Base-by-base conservation (phyloP, 768 basidiomycete genomes). In the Mycena haematopus region DNA sequence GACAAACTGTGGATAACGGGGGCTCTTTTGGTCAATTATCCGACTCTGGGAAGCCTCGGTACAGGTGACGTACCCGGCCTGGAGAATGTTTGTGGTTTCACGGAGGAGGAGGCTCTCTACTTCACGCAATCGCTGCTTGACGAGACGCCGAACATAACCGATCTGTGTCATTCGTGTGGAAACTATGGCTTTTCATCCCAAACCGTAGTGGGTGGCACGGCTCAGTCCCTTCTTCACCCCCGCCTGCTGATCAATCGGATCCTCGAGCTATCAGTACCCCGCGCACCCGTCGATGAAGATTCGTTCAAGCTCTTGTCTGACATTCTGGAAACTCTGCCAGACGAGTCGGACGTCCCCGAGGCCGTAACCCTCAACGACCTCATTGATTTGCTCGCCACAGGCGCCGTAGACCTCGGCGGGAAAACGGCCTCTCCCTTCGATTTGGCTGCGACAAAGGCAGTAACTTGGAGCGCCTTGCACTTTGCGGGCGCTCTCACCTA, bases 1-100 rank as follows among this genome's bases (percentile, higher is more conserved):
- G n/a, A 36, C 21, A 65, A 65, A n/a, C 19, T 65, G 25, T n/a
- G 60, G 9, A 27, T 65, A 10, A 58, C 51, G 15, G 64, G 64
- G 13, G 42, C 59, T n/a, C 33, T 63, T 11, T 24, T 22, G 8
- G 4, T 55, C 6, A 36, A 50, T 13, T 54, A 27, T 35, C 29
- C 52, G 5, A n/a, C 29, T 24, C 55, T 49, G 9, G 14, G 44
- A 15, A 35, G 33, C 22, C 46, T 63, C 11, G 21, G 22, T 17
- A 21, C 40, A 35, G 17, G 27, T 21, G 14, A 22, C 11, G 5
- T 27, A n/a, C 56, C 56, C 6, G 14, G 21, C 46, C 40, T 54
- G 0, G 51, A 58, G 15, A 17, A 6, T 47, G 46, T 47, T 21
- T 61, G 58, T 29, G 64, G 64, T 27, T 65, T 65, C 13, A 58